phyloP scores from a whole-genome alignment of 768 basidiomycete genomes.

The Trametes coccinea region DNA sequence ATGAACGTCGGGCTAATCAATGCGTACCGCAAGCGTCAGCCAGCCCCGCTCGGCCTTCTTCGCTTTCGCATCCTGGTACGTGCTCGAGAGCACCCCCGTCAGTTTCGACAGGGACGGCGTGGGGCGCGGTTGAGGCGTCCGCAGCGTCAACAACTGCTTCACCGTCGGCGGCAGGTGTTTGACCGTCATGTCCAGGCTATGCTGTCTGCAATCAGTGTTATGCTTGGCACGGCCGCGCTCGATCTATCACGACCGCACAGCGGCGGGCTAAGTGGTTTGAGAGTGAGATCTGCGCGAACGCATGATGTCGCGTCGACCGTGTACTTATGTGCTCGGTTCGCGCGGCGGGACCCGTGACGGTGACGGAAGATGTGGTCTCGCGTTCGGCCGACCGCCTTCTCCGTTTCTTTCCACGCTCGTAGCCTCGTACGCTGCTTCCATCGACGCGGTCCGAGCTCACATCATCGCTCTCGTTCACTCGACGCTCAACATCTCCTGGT shows the following conservation, averaged over 20 bases:
- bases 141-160: conserved; percentile 71
- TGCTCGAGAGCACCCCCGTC: conserved; percentile 55
- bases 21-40: conserved; percentile 73
- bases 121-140: conserved; percentile 59
- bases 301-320: not conserved
- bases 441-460: not conserved
- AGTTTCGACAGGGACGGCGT: conserved; percentile 57
- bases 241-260: not conserved
- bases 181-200: conserved; percentile 29
- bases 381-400: conserved; percentile 8
- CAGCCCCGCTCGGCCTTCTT: conserved; percentile 74
- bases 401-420: not conserved
- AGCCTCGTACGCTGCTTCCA: not conserved
- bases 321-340: not conserved
- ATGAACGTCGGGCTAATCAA: not conserved
- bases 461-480: too few relatives aligned
- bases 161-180: conserved; percentile 59
- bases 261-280: not conserved
- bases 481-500: too few relatives aligned
- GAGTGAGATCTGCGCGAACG: not conserved
- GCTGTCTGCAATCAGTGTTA: not conserved
- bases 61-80: conserved; percentile 64
- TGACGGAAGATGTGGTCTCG: conserved; percentile 1
- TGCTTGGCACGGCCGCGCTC: not conserved
- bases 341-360: conserved; percentile 1